A percentile compares a stretch with the other conserved stretches of the same genome.
Evolutionary conservation across 2,329 filamentous ascomycete species (phyloP).

Genomic region (Trichoderma cornu-damae): DNA sequence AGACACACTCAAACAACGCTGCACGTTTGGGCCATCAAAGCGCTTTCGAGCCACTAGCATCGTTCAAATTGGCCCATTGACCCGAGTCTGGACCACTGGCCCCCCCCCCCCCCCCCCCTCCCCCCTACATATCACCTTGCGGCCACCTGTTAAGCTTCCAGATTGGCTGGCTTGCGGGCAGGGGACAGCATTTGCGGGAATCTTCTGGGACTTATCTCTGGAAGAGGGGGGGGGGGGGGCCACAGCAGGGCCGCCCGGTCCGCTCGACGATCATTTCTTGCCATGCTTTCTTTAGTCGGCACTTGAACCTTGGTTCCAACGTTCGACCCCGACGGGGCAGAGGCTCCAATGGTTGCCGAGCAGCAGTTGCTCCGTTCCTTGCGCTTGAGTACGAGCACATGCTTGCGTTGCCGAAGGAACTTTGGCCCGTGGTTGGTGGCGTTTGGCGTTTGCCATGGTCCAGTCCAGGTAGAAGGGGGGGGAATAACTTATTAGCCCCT

Average conservation of each 20-base stretch:
- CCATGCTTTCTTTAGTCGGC: conserved; percentile 2
- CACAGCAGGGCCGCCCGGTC: conserved; percentile 9
- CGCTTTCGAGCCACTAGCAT: no score
- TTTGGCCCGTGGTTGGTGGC: background rate
- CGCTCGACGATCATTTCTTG: conserved; percentile 11
- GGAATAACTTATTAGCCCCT: no score
- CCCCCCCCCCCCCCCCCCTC: no score
- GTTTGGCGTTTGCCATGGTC: conserved; percentile 1
- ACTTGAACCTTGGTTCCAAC: no score
- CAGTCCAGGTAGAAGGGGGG: no score
- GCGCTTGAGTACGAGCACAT: background rate
- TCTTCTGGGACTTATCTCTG: conserved; percentile 8
- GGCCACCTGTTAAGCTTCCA: background rate
- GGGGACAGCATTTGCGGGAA: conserved; percentile 8
- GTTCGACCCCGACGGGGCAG: background rate
- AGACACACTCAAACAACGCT: no score
- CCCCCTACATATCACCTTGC: no score
- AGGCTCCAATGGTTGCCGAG: background rate
- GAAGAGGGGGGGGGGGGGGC: no score
- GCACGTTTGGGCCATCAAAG: no score
- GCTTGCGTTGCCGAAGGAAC: background rate
- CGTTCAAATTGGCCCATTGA: no score
- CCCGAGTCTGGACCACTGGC: no score
- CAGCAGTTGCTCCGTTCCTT: background rate
- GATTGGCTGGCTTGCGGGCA: conserved; percentile 17